phyloP scores from a whole-genome alignment of 345 rosid species.

The Ceriops zippeliana region DNA sequence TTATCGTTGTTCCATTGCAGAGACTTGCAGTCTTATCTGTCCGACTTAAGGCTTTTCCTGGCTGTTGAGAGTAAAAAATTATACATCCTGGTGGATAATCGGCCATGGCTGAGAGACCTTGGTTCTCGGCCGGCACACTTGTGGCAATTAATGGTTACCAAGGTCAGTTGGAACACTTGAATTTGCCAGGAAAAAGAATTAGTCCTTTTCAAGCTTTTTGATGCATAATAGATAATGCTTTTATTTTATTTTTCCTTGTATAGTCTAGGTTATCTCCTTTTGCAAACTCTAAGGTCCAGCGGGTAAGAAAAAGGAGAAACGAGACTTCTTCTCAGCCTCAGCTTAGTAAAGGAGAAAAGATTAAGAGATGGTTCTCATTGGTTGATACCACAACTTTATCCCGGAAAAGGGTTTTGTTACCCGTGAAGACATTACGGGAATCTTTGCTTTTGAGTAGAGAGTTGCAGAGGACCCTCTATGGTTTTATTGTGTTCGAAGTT shows the following conservation, averaged over 20 bases:
- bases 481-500: slow-evolving; percentile 92
- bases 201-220: background rate
- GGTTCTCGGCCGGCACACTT: slow-evolving; percentile 67
- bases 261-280: slow-evolving; percentile 98
- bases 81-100: slow-evolving; percentile 86
- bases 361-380: slow-evolving; percentile 65
- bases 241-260: slow-evolving; percentile 24
- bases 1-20: slow-evolving; percentile 44
- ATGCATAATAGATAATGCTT: slow-evolving; percentile 9
- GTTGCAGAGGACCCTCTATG: slow-evolving; percentile 72
- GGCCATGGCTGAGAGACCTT: slow-evolving; percentile 72
- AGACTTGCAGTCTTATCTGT: slow-evolving; percentile 94
- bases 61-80: slow-evolving; percentile 74
- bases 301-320: slow-evolving; percentile 39
- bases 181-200: background rate
- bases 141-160: slow-evolving; percentile 98
- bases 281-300: slow-evolving; percentile 71
- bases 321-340: slow-evolving; percentile 33
- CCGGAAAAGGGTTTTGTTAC: slow-evolving; percentile 48
- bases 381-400: slow-evolving; percentile 59
- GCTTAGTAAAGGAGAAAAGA: slow-evolving; percentile 32
- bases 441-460: slow-evolving; percentile 55
- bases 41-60: slow-evolving; percentile 77
- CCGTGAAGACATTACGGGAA: slow-evolving; percentile 66
- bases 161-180: slow-evolving; percentile 45